Evolutionary conservation across 176 grass and related monocot species (phyloP), one percentile per base, ranked within the genome.

Genomic region (Ensete glaucum): DNA sequence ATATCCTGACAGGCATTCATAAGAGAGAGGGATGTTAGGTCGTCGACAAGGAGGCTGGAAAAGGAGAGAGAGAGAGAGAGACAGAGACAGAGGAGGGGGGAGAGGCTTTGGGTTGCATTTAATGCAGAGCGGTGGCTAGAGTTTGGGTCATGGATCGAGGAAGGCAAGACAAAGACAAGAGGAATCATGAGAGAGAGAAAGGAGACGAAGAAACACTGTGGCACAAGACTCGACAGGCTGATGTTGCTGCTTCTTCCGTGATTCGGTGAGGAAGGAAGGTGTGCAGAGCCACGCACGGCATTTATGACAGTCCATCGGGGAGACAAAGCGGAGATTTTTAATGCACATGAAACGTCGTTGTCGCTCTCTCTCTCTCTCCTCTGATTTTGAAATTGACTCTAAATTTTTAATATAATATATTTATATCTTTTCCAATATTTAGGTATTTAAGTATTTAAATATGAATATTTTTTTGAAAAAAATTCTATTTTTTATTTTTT

Each of bases 141-240:
- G 69, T 67, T 67, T 17, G 16, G 29, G 29, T 67, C 64, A 1
- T 16, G 22, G 64, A 43, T 16, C 2, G 27, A 70, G 43, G 34
- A 43, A 50, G 2, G 48, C 1, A 43, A 13, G 72, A 74, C 72
- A 58, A 50, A 13, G 72, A 74, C 72, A 74, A 50, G 26, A 27
- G 53, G 53, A 57, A 74, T 74, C 72, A 74, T 74, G 72, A 74
- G 72, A 29, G 72, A 57, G 53, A 57, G 72, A 74, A 2, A 13
- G 24, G 23, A 68, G 64, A 67, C 0, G 24, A 23, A 12, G 22
- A 13, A 11, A n/a, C 17, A 3, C 57, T 16, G 12, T 62, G 57
- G 5, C 57, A 4, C 20, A 17, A 27, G 64, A 67, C 22, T 13
- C 11, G 71, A 27, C 20, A n/a, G 20, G 49, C 69, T 71, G 16